Conservation (phyloP, 2,329 filamentous ascomycete species). For the Fusarium kyushuense region DNA sequence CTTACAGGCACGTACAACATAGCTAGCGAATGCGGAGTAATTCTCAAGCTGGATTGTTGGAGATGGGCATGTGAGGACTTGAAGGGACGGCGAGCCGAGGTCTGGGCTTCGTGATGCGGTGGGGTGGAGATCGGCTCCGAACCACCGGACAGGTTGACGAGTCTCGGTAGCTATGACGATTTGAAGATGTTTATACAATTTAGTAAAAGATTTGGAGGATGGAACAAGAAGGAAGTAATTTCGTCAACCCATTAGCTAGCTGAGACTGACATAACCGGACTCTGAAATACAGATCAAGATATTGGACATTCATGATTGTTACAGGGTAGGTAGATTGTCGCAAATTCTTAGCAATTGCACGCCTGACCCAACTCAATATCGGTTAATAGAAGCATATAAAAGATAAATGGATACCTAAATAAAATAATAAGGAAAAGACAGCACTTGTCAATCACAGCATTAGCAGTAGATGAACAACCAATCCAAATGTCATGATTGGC, state of each 20-base stretch:
- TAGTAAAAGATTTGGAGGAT: background rate
- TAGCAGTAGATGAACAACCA: background rate
- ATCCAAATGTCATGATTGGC: background rate
- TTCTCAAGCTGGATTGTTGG: background rate
- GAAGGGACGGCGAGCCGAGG: conserved; percentile 45
- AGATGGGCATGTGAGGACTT: conserved; percentile 34
- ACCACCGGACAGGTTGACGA: conserved; percentile 7
- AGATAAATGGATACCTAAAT: background rate
- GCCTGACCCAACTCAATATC: background rate
- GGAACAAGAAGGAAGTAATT: background rate
- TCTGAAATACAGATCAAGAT: too few relatives aligned
- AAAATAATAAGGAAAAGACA: background rate
- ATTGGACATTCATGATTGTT: background rate
- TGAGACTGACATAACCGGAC: background rate
- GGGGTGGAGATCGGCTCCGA: conserved; percentile 32
- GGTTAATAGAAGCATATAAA: background rate
- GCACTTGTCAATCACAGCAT: background rate
- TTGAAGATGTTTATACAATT: background rate
- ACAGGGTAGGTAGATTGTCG: background rate
- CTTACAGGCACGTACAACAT: background rate
- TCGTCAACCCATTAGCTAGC: background rate
- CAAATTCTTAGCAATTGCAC: background rate
- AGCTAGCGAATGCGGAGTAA: conserved; percentile 11
- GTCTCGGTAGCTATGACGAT: conserved; percentile 1
- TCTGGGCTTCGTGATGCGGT: conserved; percentile 31